phyloP scores from a whole-genome alignment of 148 eudicot genomes.

The Chenopodium album region DNA sequence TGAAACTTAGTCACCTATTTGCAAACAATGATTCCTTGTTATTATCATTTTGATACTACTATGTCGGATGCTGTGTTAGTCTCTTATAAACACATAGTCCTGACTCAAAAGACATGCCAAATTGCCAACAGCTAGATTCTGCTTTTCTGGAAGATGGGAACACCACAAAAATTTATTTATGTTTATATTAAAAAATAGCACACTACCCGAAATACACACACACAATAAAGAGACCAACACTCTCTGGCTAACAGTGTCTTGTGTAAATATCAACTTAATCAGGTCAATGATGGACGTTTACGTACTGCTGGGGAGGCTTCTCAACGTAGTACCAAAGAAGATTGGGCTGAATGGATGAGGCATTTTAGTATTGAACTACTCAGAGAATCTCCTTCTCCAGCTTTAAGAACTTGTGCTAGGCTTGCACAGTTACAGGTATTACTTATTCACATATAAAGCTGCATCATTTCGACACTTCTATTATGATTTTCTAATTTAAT shows the following conservation, averaged over 20 bases:
- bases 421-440: constrained; percentile 94
- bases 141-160: neutral
- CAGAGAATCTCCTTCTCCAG: constrained; percentile 96
- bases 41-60: neutral
- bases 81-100: neutral
- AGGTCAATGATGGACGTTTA: constrained; percentile 87
- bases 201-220: neutral
- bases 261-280: neutral
- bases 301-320: constrained; percentile 98
- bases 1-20: neutral
- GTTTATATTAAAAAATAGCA: no score
- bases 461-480: neutral
- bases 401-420: constrained; percentile 92
- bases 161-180: neutral
- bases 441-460: neutral
- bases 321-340: constrained; percentile 98
- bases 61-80: neutral
- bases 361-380: constrained; percentile 96
- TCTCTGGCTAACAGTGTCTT: neutral
- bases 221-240: neutral
- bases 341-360: constrained; percentile 99
- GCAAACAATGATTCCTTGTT: neutral
- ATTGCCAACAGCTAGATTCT: neutral
- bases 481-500: constrained; percentile 19
- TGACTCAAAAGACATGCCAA: neutral